Evolutionary conservation across 148 eudicot genomes (phyloP).

Genomic region (Cornus suecica): DNA sequence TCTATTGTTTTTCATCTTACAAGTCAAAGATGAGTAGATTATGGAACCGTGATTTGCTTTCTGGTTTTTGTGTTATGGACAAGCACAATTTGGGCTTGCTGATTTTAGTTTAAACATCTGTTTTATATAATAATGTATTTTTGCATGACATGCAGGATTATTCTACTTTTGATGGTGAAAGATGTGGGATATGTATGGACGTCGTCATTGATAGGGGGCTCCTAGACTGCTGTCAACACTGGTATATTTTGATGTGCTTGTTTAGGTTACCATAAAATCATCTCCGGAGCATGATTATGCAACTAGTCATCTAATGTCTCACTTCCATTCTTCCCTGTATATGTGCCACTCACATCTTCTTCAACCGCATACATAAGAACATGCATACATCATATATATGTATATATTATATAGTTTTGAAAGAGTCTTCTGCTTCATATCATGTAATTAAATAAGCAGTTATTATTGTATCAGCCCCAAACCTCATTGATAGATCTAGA

Average conservation of each 20-base stretch:
- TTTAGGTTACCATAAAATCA: background rate
- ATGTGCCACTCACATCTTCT: background rate
- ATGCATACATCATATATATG: no score
- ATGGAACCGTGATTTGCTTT: background rate
- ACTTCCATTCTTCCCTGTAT: background rate
- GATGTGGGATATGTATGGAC: slow-evolving; percentile 96
- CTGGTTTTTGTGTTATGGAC: background rate
- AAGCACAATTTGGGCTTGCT: background rate
- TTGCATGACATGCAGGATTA: slow-evolving; percentile 45
- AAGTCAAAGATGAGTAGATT: background rate
- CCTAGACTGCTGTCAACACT: slow-evolving; percentile 94
- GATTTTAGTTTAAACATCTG: slow-evolving; percentile 3
- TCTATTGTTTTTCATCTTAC: background rate
- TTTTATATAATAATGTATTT: slow-evolving; percentile 1
- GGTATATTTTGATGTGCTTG: slow-evolving; percentile 35
- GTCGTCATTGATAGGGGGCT: slow-evolving; percentile 81
- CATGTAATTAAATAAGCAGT: no score
- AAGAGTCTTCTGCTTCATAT: no score
- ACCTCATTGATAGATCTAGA: no score
- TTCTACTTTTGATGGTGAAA: slow-evolving; percentile 63
- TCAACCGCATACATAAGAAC: no score
- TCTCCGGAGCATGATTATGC: background rate
- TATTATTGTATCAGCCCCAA: no score
- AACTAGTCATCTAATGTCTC: background rate
- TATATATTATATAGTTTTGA: background rate